These are phyloP conservation scores for Debaryomyces castellii DNA, from an alignment of 805 yeast genomes.

Conservation along the genomic window DNA sequence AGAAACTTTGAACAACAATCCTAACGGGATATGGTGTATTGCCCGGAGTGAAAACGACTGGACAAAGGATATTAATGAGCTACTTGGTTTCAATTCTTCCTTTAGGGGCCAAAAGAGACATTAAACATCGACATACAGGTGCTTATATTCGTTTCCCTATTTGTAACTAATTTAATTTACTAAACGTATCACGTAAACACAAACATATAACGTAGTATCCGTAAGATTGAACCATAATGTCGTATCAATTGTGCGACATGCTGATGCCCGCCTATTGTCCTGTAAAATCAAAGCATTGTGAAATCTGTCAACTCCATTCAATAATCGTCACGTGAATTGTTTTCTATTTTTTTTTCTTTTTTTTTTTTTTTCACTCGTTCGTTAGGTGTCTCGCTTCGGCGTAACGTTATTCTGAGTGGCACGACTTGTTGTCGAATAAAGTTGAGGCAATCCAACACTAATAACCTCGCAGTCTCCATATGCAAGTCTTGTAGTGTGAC, in stretches of 20 bases:
- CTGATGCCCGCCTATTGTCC: neutral
- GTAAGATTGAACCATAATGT: too few species aligned
- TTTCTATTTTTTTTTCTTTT: neutral
- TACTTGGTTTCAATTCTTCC: slow-evolving; percentile 84
- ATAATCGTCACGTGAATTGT: neutral
- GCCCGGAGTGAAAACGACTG: slow-evolving; percentile 84
- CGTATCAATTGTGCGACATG: neutral
- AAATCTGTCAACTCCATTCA: neutral
- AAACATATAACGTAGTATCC: too few species aligned
- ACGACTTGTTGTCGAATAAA: neutral
- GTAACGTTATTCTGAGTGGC: neutral
- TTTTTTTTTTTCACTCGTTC: neutral
- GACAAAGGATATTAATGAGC: slow-evolving; percentile 85
- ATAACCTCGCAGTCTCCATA: neutral
- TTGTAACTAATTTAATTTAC: too few species aligned
- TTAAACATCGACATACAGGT: neutral
- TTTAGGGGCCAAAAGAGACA: slow-evolving; percentile 44
- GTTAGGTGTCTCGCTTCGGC: neutral
- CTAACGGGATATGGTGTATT: slow-evolving; percentile 81
- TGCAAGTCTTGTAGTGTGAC: neutral
- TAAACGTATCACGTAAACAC: too few species aligned
- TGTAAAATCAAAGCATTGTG: neutral
- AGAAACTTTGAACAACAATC: slow-evolving; percentile 6
- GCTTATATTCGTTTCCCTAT: neutral
- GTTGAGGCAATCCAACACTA: neutral